phyloP scores from a whole-genome alignment of 73 alveolate genomes.

The Paramecium sexaurelia region DNA sequence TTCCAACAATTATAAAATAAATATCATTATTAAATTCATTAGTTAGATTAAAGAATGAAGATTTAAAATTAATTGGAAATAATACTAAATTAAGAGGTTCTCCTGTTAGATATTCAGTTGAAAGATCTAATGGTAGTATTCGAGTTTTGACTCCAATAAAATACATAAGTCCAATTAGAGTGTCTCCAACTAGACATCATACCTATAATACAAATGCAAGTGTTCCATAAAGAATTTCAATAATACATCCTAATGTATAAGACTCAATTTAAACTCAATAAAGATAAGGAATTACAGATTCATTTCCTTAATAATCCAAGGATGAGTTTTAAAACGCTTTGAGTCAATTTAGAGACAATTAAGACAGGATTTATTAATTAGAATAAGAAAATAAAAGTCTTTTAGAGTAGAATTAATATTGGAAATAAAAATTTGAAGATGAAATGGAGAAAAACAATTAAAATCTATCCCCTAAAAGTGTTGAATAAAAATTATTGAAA shows the following conservation, averaged over 20 bases:
- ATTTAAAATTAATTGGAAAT: constrained; percentile 26
- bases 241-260: neutral
- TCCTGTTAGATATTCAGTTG: constrained; percentile 15
- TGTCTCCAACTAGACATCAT: constrained; percentile 1
- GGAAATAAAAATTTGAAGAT: neutral
- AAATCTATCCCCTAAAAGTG: neutral
- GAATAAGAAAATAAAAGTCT: neutral
- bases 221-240: constrained; percentile 35
- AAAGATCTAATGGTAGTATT: neutral
- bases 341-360: neutral
- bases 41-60: constrained; percentile 57
- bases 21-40: constrained; percentile 4
- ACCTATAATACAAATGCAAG: neutral
- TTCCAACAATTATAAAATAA: constrained; percentile 46
- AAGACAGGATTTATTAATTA: neutral
- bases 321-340: neutral
- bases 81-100: neutral
- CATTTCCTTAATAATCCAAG: neutral
- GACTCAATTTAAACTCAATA: neutral
- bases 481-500: neutral
- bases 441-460: neutral
- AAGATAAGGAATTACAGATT: neutral
- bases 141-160: constrained; percentile 4
- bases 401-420: neutral
- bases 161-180: constrained; percentile 15